A percentile compares a stretch with the other conserved stretches of the same genome.
These are phyloP conservation scores for Suzukiozyma palmioleophila DNA, from an alignment of 1,139 yeast genomes.

Conservation along the genomic window DNA sequence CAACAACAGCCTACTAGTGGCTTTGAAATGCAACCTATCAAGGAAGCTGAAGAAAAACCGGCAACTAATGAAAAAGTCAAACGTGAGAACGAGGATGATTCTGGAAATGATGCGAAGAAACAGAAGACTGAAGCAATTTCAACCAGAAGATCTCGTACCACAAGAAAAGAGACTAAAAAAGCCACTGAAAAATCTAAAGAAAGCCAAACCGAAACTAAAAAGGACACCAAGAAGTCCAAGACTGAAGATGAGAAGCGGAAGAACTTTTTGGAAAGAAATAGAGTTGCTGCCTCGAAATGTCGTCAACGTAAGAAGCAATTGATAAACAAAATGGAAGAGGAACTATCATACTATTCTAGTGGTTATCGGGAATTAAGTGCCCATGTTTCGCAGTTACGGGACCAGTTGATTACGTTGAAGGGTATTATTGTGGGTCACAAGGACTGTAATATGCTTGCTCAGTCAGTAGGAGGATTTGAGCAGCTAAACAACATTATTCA, in stretches of 20 bases:
- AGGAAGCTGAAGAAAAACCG: background rate
- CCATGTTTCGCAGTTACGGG: constrained; percentile 55
- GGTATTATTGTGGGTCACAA: constrained; percentile 34
- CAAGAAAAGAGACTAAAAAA: constrained; percentile 1
- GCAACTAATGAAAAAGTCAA: background rate
- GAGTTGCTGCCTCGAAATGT: constrained; percentile 95
- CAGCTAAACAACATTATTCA: constrained; percentile 29
- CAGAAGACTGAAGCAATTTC: background rate
- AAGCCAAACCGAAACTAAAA: background rate
- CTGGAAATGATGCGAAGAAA: constrained; percentile 1
- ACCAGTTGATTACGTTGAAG: constrained; percentile 53
- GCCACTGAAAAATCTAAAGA: background rate
- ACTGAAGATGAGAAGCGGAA: constrained; percentile 58
- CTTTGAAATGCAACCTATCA: background rate
- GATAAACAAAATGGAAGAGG: constrained; percentile 77
- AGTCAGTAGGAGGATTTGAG: constrained; percentile 37
- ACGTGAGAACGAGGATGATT: constrained; percentile 3
- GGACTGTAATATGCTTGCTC: constrained; percentile 32
- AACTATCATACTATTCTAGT: constrained; percentile 59
- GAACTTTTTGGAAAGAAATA: constrained; percentile 81
- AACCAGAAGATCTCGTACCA: constrained; percentile 1
- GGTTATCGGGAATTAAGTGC: constrained; percentile 67
- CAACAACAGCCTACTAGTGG: background rate
- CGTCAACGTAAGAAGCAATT: constrained; percentile 92
- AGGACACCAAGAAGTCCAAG: constrained; percentile 5